A percentile compares a stretch with the other conserved stretches of the same genome.
Conservation (phyloP, 192 early-diverging fungal genomes). For the Powellomyces hirtus region DNA sequence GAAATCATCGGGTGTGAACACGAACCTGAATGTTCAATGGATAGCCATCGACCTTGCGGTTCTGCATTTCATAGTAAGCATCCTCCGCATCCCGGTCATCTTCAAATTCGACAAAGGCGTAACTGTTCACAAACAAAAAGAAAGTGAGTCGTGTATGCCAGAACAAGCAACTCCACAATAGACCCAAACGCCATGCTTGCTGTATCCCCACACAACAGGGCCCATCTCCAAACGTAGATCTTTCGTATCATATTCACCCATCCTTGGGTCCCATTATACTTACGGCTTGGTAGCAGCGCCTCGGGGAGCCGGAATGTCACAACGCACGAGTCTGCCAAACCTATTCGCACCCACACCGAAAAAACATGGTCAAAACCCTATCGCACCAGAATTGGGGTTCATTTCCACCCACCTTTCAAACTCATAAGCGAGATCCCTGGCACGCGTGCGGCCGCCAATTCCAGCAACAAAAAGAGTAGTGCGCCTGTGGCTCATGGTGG, state of each 20-base stretch:
- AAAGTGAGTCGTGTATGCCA: not conserved
- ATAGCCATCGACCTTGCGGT: conserved; percentile 74
- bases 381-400: not conserved
- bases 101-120: conserved; percentile 96
- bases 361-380: no score
- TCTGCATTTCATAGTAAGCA: conserved; percentile 92
- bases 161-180: no score
- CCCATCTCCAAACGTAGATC: no score
- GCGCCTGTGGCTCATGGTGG: conserved; percentile 16
- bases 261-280: conserved; percentile 11
- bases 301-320: conserved; percentile 48
- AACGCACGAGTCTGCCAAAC: conserved; percentile 36
- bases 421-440: conserved; percentile 90
- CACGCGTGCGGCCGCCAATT: conserved; percentile 73
- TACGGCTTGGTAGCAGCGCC: conserved; percentile 34
- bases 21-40: conserved; percentile 76
- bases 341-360: not conserved
- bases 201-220: no score
- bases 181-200: no score
- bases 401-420: conserved; percentile 77
- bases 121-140: conserved; percentile 44
- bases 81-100: conserved; percentile 87
- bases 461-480: conserved; percentile 84
- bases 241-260: no score
- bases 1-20: not conserved